Conservation (phyloP, 345 rosid species). For the rapeseed (Brassica napus) region DNA sequence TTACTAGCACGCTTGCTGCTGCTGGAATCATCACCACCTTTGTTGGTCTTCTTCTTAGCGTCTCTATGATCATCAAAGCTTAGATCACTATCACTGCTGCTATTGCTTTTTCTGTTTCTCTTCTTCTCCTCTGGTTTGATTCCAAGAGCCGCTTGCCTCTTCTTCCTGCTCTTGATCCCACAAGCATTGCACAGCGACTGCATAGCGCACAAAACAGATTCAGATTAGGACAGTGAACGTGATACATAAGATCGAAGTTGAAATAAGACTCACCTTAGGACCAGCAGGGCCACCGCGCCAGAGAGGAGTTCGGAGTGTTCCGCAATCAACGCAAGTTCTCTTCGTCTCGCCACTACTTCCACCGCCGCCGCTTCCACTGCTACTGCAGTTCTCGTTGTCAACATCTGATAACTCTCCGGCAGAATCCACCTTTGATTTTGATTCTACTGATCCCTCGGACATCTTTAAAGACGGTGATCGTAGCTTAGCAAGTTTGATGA, state of each 20-base stretch:
- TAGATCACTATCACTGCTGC: constrained; percentile 22
- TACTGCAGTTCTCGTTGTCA: constrained; percentile 42
- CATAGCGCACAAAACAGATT: not conserved
- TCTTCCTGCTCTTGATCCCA: constrained; percentile 96
- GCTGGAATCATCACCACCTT: not conserved
- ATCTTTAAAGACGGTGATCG: constrained; percentile 28
- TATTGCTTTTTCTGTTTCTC: constrained; percentile 46
- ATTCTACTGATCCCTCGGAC: constrained; percentile 45
- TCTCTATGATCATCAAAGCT: not conserved
- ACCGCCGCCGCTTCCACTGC: constrained; percentile 35
- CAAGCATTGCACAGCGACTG: constrained; percentile 98
- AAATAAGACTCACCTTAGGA: constrained; percentile 51
- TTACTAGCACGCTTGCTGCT: not conserved
- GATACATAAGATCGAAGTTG: not conserved
- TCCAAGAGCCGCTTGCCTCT: constrained; percentile 70
- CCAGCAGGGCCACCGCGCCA: constrained; percentile 99
- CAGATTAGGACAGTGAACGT: not conserved
- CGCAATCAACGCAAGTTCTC: constrained; percentile 88
- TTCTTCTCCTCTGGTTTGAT: constrained; percentile 43
- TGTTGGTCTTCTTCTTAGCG: constrained; percentile 7
- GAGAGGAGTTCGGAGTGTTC: constrained; percentile 85
- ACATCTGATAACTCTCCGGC: constrained; percentile 41
- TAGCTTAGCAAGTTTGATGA: not conserved
- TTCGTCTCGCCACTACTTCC: constrained; percentile 43
- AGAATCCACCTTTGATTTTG: constrained; percentile 26